A percentile compares a stretch with the other conserved stretches of the same genome.
These are phyloP conservation scores for Moringa oleifera DNA, from an alignment of 345 rosid species.

Conservation along the genomic window DNA sequence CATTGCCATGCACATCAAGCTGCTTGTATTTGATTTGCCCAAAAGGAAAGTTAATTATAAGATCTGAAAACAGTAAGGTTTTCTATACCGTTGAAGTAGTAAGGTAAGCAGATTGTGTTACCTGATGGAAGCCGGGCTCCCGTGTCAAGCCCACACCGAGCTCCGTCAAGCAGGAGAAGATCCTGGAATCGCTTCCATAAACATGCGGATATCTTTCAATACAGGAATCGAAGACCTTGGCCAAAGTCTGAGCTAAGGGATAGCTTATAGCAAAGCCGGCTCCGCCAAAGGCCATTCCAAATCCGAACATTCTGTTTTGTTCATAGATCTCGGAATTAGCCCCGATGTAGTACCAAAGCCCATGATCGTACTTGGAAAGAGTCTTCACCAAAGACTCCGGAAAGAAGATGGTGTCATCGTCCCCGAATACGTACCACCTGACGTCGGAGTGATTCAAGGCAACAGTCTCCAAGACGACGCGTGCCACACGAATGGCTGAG, in stretches of 20 bases:
- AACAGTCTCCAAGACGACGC: constrained; percentile 63
- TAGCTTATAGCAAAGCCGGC: constrained; percentile 76
- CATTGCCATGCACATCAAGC: constrained; percentile 70
- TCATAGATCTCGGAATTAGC: constrained; percentile 56
- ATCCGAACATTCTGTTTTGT: constrained; percentile 54
- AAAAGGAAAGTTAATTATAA: neutral
- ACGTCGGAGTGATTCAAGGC: constrained; percentile 44
- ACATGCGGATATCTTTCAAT: constrained; percentile 77
- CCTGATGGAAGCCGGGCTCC: constrained; percentile 98
- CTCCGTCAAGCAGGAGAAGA: constrained; percentile 71
- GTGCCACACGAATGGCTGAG: constrained; percentile 69
- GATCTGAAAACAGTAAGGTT: neutral
- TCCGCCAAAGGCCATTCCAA: constrained; percentile 77
- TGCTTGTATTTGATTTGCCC: constrained; percentile 14
- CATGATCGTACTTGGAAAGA: constrained; percentile 74
- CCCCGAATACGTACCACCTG: constrained; percentile 83
- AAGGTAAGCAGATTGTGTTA: constrained; percentile 13
- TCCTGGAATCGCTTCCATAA: constrained; percentile 73
- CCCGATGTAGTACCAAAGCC: constrained; percentile 74
- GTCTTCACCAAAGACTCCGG: constrained; percentile 64
- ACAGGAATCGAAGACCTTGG: constrained; percentile 69
- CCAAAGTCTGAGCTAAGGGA: constrained; percentile 65
- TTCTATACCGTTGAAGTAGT: neutral
- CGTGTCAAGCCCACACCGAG: constrained; percentile 65
- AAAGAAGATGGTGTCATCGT: constrained; percentile 71